Percentiles rank a stretch among this genome's conserved stretches.
phyloP scores from a whole-genome alignment of 257 asterid species.

The Scutellaria barbata region DNA sequence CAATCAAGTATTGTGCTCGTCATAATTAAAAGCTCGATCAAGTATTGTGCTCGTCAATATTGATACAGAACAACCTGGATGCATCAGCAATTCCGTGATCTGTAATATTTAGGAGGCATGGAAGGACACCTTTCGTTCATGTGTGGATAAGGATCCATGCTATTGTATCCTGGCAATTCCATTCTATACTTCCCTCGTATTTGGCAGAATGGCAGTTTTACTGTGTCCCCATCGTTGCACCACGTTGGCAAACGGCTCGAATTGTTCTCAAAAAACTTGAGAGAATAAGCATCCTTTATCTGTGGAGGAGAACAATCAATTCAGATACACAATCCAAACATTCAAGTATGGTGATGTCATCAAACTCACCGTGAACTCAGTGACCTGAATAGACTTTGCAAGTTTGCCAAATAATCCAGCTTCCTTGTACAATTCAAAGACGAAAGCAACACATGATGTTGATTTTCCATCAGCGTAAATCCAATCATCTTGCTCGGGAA shows the following conservation, averaged over 20 bases:
- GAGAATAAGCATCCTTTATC: conserved; percentile 89
- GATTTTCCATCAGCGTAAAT: conserved; percentile 90
- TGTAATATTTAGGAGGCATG: conserved; percentile 67
- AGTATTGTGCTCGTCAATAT: too few relatives aligned
- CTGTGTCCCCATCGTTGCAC: conserved; percentile 87
- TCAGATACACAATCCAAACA: background rate
- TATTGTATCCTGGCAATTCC: conserved; percentile 86
- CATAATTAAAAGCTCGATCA: too few relatives aligned
- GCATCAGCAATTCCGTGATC: conserved; percentile 71
- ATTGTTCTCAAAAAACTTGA: conserved; percentile 75
- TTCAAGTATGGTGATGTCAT: background rate
- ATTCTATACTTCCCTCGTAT: conserved; percentile 78
- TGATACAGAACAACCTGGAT: background rate
- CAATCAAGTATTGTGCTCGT: too few relatives aligned
- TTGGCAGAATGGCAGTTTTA: conserved; percentile 88
- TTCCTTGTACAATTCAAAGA: conserved; percentile 87
- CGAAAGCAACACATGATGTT: conserved; percentile 85
- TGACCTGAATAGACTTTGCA: conserved; percentile 71
- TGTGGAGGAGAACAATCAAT: conserved; percentile 50
- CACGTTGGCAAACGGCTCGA: conserved; percentile 79
- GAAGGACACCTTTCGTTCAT: conserved; percentile 97
- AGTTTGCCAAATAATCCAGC: conserved; percentile 85
- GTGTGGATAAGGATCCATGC: conserved; percentile 69
- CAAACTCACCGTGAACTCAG: conserved; percentile 90
- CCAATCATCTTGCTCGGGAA: conserved; percentile 94